Evolutionary conservation across 768 basidiomycete genomes (phyloP).

Genomic region (Tricholoma saponaceum): DNA sequence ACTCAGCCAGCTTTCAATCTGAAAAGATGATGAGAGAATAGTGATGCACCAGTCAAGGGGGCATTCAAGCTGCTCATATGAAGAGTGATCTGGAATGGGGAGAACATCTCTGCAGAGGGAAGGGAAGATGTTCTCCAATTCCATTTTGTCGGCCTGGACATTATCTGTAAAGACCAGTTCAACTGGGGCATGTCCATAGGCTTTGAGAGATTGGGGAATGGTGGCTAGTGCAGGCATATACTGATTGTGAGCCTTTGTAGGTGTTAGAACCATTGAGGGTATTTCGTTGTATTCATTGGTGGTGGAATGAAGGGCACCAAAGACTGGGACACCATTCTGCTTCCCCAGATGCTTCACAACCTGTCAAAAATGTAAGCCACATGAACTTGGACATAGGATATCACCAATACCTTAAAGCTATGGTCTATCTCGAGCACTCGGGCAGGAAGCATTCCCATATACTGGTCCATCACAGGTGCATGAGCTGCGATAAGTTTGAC

Average conservation of each 20-base stretch:
- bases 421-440: conserved; percentile 15
- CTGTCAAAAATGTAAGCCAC: conserved; percentile 10
- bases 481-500: conserved; percentile 17
- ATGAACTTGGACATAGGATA: background rate
- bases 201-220: background rate
- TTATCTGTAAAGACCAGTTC: background rate
- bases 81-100: background rate
- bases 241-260: background rate
- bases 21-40: background rate
- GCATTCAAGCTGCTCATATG: background rate
- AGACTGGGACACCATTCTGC: conserved; percentile 19
- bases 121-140: background rate
- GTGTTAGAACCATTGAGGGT: conserved; percentile 5
- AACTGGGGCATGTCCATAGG: background rate
- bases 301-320: conserved; percentile 16
- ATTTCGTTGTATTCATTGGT: conserved; percentile 23
- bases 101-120: background rate
- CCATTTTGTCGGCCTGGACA: background rate
- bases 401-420: conserved; percentile 1
- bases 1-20: conserved; percentile 1
- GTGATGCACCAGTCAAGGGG: background rate
- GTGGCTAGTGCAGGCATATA: background rate
- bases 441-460: conserved; percentile 17
- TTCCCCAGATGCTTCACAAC: conserved; percentile 19
- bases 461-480: conserved; percentile 16